These are phyloP conservation scores for Aspergillus conjunctus DNA, from an alignment of 495 filamentous ascomycete genomes.

Conservation along the genomic window DNA sequence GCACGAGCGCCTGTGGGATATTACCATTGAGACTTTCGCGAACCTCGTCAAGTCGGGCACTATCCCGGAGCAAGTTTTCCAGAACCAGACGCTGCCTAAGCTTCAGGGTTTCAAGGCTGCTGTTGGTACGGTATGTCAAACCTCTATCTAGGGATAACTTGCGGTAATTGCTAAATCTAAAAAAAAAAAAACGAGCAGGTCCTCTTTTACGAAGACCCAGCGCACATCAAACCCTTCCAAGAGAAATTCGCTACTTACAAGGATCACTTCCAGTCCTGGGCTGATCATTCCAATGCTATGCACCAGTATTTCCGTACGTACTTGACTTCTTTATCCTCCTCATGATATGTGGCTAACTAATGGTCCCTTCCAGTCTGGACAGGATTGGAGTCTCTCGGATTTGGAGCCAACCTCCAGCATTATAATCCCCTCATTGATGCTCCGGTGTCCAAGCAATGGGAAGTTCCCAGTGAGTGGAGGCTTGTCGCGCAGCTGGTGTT, in stretches of 20 bases:
- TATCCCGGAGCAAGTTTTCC: conserved; percentile 44
- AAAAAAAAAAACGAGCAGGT: conserved; percentile 33
- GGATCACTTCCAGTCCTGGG: conserved; percentile 51
- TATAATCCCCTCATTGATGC: conserved; percentile 56
- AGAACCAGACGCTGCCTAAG: conserved; percentile 49
- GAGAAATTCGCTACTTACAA: conserved; percentile 49
- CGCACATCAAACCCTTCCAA: conserved; percentile 42
- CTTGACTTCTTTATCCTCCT: conserved; percentile 1
- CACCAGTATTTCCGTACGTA: conserved; percentile 54
- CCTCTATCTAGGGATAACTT: not conserved
- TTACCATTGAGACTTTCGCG: conserved; percentile 43
- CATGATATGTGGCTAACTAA: not conserved
- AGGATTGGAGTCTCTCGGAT: conserved; percentile 51
- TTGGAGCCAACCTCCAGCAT: conserved; percentile 60
- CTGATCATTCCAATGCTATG: conserved; percentile 57
- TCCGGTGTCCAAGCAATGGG: conserved; percentile 45
- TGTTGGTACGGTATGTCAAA: conserved; percentile 47
- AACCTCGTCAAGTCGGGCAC: conserved; percentile 36
- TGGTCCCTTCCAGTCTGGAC: conserved; percentile 46
- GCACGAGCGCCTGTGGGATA: conserved; percentile 55
- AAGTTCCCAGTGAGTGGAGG: conserved; percentile 50
- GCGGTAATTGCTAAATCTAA: not conserved
- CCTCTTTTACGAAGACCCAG: conserved; percentile 57
- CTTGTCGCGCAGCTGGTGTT: conserved; percentile 56
- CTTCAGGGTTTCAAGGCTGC: conserved; percentile 47